Conservation (phyloP, 2,329 filamentous ascomycete genomes). For the Ciborinia camelliae region DNA sequence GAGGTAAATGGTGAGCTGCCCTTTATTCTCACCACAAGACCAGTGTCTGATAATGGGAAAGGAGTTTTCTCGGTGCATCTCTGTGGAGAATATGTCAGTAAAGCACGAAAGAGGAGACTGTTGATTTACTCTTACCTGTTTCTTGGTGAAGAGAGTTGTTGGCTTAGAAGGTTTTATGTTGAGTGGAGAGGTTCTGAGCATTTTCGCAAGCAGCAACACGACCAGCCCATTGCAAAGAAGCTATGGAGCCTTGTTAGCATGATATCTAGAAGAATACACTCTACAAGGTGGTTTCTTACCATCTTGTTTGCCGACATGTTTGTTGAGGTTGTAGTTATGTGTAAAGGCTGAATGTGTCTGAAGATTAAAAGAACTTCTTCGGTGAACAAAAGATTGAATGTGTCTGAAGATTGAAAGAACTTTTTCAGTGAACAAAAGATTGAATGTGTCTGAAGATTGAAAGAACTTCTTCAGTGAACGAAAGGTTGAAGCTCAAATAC, state of each 20-base stretch:
- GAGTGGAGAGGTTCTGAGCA: neutral
- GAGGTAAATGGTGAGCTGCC: neutral
- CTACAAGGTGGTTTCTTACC: neutral
- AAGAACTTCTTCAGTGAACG: neutral
- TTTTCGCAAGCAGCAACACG: neutral
- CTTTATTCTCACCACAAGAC: neutral
- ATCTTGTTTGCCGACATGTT: neutral
- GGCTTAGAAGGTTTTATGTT: neutral
- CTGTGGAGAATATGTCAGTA: neutral
- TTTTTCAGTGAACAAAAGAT: neutral
- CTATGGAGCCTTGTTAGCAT: neutral
- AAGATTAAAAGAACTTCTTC: neutral
- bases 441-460: neutral
- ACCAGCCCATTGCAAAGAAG: neutral
- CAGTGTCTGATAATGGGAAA: neutral
- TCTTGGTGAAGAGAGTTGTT: neutral
- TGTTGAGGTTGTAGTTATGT: neutral
- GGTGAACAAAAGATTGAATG: too few relatives aligned
- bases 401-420: neutral
- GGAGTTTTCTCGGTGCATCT: neutral
- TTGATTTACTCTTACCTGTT: neutral
- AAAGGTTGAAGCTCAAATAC: neutral
- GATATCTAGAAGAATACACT: neutral
- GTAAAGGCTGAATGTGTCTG: neutral
- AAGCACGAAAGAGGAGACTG: neutral